phyloP scores from a whole-genome alignment of 176 grass and related monocot species.

The Oryza meyeriana region DNA sequence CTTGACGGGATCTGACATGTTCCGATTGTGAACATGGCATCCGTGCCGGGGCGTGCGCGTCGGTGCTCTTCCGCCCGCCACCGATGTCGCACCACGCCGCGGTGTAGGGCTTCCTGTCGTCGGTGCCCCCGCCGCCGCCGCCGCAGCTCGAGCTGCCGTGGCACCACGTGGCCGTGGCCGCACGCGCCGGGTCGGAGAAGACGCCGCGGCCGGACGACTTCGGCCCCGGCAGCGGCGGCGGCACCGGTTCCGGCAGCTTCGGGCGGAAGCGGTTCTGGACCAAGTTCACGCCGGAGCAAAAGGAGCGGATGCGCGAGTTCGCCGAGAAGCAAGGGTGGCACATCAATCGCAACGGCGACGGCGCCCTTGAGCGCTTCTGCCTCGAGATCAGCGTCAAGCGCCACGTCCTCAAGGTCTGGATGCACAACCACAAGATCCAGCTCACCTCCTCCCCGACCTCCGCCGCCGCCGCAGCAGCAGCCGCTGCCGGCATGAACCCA shows the following conservation, averaged over 20 bases:
- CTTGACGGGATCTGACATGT: slow-evolving; percentile 69
- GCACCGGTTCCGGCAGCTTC: neutral
- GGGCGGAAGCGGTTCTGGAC: slow-evolving; percentile 69
- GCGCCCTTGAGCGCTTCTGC: slow-evolving; percentile 84
- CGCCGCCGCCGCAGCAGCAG: neutral
- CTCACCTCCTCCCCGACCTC: slow-evolving; percentile 36
- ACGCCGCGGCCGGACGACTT: slow-evolving; percentile 67
- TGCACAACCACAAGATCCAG: slow-evolving; percentile 98
- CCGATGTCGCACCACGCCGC: slow-evolving; percentile 25
- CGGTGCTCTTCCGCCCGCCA: slow-evolving; percentile 38
- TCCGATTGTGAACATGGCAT: slow-evolving; percentile 29
- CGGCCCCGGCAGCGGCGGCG: slow-evolving; percentile 19
- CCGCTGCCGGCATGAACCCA: neutral
- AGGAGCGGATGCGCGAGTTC: slow-evolving; percentile 84
- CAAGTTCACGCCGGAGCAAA: slow-evolving; percentile 88
- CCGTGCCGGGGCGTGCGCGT: neutral
- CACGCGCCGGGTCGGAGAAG: slow-evolving; percentile 56
- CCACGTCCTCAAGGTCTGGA: slow-evolving; percentile 95
- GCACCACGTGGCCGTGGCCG: slow-evolving; percentile 27
- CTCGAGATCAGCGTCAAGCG: slow-evolving; percentile 86
- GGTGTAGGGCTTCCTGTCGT: slow-evolving; percentile 38
- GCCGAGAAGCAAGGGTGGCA: slow-evolving; percentile 86
- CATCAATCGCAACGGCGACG: slow-evolving; percentile 78
- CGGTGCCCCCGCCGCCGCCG: neutral
- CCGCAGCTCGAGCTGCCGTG: slow-evolving; percentile 26